Conservation (phyloP, 352 stramenopile genomes). For the Globisporangium carolinianum region DNA sequence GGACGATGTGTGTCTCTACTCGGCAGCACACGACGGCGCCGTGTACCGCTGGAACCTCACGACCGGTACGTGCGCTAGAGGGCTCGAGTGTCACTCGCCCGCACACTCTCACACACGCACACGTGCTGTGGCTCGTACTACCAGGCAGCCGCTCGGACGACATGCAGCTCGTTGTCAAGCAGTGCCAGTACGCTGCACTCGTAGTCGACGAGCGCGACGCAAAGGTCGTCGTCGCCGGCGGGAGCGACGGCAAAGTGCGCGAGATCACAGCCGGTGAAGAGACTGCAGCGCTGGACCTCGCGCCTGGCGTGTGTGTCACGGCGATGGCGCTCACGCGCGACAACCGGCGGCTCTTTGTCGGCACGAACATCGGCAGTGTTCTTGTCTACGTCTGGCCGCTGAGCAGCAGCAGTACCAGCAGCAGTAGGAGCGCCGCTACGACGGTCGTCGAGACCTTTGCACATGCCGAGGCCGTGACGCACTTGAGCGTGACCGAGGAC, state of each 20-base stretch:
- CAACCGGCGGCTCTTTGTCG: conserved; percentile 55
- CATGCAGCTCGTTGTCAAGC: conserved; percentile 69
- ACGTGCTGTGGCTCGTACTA: not conserved
- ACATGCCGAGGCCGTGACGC: conserved; percentile 53
- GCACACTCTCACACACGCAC: not conserved
- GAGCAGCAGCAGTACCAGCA: conserved; percentile 20
- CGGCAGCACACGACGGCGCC: conserved; percentile 66
- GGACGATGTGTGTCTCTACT: conserved; percentile 75
- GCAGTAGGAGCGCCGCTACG: conserved; percentile 9
- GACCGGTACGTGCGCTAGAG: conserved; percentile 9
- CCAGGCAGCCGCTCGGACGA: conserved; percentile 58
- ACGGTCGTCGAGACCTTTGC: conserved; percentile 35
- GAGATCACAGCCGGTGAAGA: conserved; percentile 62
- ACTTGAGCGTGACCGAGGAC: conserved; percentile 71
- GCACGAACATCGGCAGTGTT: conserved; percentile 53
- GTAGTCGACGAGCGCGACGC: conserved; percentile 43
- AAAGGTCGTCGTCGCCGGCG: conserved; percentile 42
- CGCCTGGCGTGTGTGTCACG: conserved; percentile 30
- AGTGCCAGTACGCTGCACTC: conserved; percentile 63
- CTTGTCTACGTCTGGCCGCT: conserved; percentile 62
- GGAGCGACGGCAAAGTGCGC: conserved; percentile 62
- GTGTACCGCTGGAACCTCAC: conserved; percentile 75
- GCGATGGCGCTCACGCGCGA: conserved; percentile 57
- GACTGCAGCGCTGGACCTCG: conserved; percentile 36
- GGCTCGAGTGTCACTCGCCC: too few relatives aligned